phyloP scores from a whole-genome alignment of 345 rosid species.

The Nephelium lappaceum region DNA sequence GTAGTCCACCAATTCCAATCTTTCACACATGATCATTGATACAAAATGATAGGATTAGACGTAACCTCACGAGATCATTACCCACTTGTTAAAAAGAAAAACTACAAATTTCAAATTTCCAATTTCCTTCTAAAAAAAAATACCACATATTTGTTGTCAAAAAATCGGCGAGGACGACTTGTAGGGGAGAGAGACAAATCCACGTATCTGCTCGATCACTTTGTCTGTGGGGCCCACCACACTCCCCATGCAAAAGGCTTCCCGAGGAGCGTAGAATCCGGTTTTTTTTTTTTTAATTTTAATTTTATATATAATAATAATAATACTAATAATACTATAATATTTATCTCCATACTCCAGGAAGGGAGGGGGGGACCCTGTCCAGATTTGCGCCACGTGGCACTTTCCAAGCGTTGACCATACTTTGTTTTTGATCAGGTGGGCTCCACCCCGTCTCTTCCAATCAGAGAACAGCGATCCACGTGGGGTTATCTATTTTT shows the following conservation, averaged over 20 bases:
- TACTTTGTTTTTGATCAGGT: not conserved
- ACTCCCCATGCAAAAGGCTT: slow-evolving; percentile 14
- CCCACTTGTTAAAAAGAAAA: too few relatives aligned
- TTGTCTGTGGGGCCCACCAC: slow-evolving; percentile 6
- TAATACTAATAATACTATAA: not conserved
- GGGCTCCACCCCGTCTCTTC: not conserved
- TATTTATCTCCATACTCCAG: not conserved
- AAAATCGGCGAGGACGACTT: slow-evolving; percentile 5
- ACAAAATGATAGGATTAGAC: too few relatives aligned
- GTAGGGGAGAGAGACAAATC: slow-evolving; percentile 8
- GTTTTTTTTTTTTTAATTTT: not conserved
- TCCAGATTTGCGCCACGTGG: slow-evolving; percentile 15
- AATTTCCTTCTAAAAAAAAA: too few relatives aligned
- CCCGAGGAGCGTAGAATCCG: slow-evolving; percentile 16
- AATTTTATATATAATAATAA: not conserved
- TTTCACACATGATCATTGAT: too few relatives aligned
- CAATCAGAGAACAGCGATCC: slow-evolving; percentile 20
- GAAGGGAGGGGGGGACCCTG: slow-evolving; percentile 3
- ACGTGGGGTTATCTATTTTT: slow-evolving; percentile 17
- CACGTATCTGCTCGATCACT: not conserved
- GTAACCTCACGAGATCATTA: too few relatives aligned
- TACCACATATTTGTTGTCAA: too few relatives aligned
- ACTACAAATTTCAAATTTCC: too few relatives aligned
- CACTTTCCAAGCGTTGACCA: slow-evolving; percentile 17
- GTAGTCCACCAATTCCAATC: too few relatives aligned